A percentile compares a stretch with the other conserved stretches of the same genome.
These are phyloP conservation scores for Zygoascus meyerae DNA, from an alignment of 1,139 yeast genomes.

Conservation along the genomic window DNA sequence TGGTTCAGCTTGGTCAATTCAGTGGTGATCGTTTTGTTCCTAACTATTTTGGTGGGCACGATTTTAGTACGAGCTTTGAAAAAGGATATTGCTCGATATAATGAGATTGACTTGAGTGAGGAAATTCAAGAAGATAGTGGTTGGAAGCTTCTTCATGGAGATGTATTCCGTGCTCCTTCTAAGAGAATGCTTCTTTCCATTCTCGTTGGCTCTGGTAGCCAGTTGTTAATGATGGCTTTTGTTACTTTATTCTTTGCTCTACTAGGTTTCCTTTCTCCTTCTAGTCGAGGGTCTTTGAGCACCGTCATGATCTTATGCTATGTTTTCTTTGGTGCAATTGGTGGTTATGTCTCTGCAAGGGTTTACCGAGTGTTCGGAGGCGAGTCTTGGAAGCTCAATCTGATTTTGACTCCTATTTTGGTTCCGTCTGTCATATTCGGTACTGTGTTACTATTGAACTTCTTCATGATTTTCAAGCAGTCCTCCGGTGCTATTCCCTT, in stretches of 20 bases:
- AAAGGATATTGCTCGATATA: conserved; percentile 81
- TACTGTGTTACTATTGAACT: conserved; percentile 64
- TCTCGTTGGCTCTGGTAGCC: conserved; percentile 83
- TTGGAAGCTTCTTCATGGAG: conserved; percentile 96
- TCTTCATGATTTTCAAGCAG: conserved; percentile 67
- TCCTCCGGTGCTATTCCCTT: conserved; percentile 96
- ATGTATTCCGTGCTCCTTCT: conserved; percentile 82
- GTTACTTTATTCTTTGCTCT: conserved; percentile 77
- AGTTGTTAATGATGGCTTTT: conserved; percentile 69
- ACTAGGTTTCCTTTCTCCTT: conserved; percentile 85
- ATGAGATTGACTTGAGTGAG: conserved; percentile 74
- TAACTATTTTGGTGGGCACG: conserved; percentile 75
- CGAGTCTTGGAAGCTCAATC: conserved; percentile 80
- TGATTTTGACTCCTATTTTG: conserved; percentile 72
- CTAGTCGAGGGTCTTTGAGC: conserved; percentile 88
- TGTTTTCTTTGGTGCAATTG: conserved; percentile 70
- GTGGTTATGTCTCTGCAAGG: conserved; percentile 82
- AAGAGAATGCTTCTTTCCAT: conserved; percentile 68
- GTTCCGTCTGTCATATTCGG: conserved; percentile 76
- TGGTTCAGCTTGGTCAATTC: conserved; percentile 92
- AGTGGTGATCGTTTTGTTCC: conserved; percentile 68
- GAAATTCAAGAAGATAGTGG: conserved; percentile 93
- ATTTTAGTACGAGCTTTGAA: conserved; percentile 74
- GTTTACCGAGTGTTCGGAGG: conserved; percentile 89
- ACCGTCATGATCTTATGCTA: conserved; percentile 84